Percentiles rank a stretch among this genome's conserved stretches.
phyloP scores from a whole-genome alignment of 768 basidiomycete genomes.

The Suillus occidentalis region DNA sequence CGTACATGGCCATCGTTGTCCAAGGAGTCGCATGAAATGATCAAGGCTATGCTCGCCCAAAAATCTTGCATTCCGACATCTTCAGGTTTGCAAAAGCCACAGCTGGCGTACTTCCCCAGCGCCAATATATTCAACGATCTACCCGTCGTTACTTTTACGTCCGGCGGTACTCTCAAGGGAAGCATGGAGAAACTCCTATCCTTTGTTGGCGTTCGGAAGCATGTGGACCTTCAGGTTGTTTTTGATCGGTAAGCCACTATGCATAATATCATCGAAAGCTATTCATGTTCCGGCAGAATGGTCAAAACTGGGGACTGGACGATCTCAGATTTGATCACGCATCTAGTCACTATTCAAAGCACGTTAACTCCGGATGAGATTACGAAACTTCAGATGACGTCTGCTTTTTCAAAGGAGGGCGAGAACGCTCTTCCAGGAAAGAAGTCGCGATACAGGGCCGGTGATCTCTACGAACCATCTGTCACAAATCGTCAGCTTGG shows the following conservation, averaged over 20 bases:
- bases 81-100: constrained; percentile 67
- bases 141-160: constrained; percentile 73
- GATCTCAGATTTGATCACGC: constrained; percentile 79
- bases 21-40: constrained; percentile 41
- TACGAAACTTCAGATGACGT: constrained; percentile 56
- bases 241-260: constrained; percentile 66
- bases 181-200: constrained; percentile 68
- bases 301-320: constrained; percentile 91
- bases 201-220: constrained; percentile 81
- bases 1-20: constrained; percentile 72
- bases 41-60: constrained; percentile 41
- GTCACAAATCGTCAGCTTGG: constrained; percentile 69
- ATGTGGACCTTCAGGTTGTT: constrained; percentile 91
- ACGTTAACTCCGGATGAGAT: constrained; percentile 58
- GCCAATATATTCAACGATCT: constrained; percentile 90
- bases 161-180: constrained; percentile 62
- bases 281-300: constrained; percentile 51
- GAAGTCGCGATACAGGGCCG: constrained; percentile 55
- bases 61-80: constrained; percentile 51
- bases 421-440: constrained; percentile 21
- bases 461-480: constrained; percentile 83
- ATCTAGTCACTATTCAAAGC: constrained; percentile 80
- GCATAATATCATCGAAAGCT: neutral
- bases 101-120: constrained; percentile 79
- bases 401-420: constrained; percentile 73